phyloP scores from a whole-genome alignment of 208 protist species.

The Acanthamoeba quina region DNA sequence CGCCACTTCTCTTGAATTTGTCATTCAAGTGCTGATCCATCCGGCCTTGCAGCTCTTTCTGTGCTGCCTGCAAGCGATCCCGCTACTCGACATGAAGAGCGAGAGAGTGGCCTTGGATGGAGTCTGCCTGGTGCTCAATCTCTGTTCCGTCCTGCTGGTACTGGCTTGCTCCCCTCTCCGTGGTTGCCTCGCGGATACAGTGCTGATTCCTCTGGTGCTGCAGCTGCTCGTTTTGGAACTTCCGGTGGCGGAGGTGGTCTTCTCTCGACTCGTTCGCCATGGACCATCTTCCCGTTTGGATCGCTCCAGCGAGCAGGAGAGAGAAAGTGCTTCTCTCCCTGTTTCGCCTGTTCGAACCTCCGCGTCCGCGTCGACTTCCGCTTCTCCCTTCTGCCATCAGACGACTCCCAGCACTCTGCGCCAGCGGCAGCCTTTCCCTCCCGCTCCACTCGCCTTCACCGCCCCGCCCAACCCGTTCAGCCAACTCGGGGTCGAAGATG shows the following conservation, averaged over 20 bases:
- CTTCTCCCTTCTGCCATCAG: neutral
- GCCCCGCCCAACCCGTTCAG: constrained; percentile 19
- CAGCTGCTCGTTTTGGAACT: constrained; percentile 39
- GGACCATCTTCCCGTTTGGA: neutral
- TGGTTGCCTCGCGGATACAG: neutral
- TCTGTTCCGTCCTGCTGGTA: neutral
- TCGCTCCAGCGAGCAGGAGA: neutral
- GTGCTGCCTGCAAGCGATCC: neutral
- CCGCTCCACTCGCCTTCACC: constrained; percentile 4
- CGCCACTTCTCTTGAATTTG: neutral
- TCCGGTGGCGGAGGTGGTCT: neutral
- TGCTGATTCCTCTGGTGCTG: neutral
- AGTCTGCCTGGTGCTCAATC: neutral
- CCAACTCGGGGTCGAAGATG: constrained; percentile 16
- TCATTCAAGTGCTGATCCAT: neutral
- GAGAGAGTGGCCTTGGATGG: neutral
- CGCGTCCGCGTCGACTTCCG: neutral
- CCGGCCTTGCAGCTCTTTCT: constrained; percentile 27
- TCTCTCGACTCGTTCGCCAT: neutral
- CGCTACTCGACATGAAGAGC: constrained; percentile 34
- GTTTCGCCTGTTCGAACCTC: neutral
- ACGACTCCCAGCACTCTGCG: neutral
- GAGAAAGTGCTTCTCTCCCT: constrained; percentile 61
- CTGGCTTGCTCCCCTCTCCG: neutral
- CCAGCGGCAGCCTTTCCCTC: neutral